Evolutionary conservation across 1,284 basidiomycete genomes (phyloP).

Genomic region (Sanghuangporus weigelae): DNA sequence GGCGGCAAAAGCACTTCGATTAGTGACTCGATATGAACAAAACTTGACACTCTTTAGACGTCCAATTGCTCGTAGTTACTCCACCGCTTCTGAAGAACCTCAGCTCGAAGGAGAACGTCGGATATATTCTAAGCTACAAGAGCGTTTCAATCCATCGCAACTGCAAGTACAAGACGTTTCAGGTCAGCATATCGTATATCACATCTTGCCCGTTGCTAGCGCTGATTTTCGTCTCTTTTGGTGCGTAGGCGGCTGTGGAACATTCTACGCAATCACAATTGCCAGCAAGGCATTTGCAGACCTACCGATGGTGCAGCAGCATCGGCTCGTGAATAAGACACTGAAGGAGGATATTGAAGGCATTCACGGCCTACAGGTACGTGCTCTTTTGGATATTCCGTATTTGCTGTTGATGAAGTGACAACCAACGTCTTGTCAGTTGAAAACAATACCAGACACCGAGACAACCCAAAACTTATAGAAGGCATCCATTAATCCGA

Average conservation of each 20-base stretch:
- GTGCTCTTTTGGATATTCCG: not conserved
- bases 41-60: not conserved
- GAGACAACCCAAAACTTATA: not conserved
- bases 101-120: conserved; percentile 57
- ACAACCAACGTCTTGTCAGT: not conserved
- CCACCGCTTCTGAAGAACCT: conserved; percentile 16
- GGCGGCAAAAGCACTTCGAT: not conserved
- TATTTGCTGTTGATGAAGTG: not conserved
- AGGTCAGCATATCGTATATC: conserved; percentile 38
- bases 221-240: not conserved
- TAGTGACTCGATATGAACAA: not conserved
- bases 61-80: not conserved
- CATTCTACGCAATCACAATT: conserved; percentile 93
- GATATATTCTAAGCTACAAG: conserved; percentile 71
- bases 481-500: not conserved
- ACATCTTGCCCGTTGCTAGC: not conserved
- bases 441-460: conserved; percentile 15
- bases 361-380: conserved; percentile 93
- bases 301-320: conserved; percentile 87
- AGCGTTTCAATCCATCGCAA: conserved; percentile 69
- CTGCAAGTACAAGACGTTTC: conserved; percentile 87
- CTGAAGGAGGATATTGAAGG: conserved; percentile 88
- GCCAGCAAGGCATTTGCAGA: conserved; percentile 84
- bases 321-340: conserved; percentile 83
- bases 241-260: conserved; percentile 85